A percentile compares a stretch with the other conserved stretches of the same genome.
phyloP scores from a whole-genome alignment of 106 monocot genomes.

The Alisma plantagoaquatica region DNA sequence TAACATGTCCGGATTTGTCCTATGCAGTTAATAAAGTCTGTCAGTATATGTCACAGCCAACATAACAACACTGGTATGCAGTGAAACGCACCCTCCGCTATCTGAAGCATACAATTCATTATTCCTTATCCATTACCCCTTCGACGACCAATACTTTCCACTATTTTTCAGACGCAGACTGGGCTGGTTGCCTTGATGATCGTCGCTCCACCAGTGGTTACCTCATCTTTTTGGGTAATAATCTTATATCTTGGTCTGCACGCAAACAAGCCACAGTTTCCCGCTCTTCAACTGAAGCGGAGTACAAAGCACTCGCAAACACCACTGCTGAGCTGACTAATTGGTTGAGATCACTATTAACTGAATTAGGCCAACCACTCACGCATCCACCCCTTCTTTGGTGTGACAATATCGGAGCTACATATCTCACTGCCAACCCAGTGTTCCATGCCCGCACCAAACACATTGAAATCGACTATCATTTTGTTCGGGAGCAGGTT shows the following conservation, averaged over 20 bases:
- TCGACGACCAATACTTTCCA: neutral
- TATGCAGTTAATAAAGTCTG: conserved; percentile 11
- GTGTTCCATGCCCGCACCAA: conserved; percentile 17
- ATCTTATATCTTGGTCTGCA: conserved; percentile 8
- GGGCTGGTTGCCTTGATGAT: neutral
- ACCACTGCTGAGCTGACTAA: conserved; percentile 1
- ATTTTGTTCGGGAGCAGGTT: conserved; percentile 16
- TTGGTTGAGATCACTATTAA: neutral
- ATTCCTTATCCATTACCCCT: neutral
- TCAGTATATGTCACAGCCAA: conserved; percentile 13
- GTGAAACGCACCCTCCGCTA: conserved; percentile 18
- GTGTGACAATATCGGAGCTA: conserved; percentile 13
- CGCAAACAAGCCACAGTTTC: conserved; percentile 1
- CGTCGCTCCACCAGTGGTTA: neutral
- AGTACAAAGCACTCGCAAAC: neutral
- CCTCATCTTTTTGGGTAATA: neutral
- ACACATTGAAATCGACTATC: conserved; percentile 18
- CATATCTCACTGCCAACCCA: neutral
- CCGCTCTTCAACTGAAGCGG: too few relatives aligned
- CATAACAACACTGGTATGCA: conserved; percentile 1
- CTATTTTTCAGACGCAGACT: neutral
- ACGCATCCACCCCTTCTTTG: neutral
- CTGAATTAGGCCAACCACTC: neutral
- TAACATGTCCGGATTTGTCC: conserved; percentile 12
- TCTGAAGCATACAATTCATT: neutral